A percentile compares a stretch with the other conserved stretches of the same genome.
phyloP scores from a whole-genome alignment of 345 rosid species.

The Brassica cretica region DNA sequence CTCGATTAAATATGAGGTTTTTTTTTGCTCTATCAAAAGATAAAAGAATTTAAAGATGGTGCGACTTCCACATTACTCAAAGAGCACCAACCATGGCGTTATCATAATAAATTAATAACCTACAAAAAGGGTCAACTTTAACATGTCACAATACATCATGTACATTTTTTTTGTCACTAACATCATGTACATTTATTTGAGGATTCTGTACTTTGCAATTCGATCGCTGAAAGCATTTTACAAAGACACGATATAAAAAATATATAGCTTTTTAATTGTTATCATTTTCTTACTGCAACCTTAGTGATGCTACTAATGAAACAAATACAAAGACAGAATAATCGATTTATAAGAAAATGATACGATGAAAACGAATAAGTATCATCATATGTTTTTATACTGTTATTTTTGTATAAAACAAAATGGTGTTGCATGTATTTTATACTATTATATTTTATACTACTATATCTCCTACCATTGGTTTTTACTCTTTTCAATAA shows the following conservation, averaged over 20 bases:
- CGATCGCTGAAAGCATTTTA: background rate
- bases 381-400: background rate
- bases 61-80: slow-evolving; percentile 33
- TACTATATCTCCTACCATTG: background rate
- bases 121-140: slow-evolving; percentile 14
- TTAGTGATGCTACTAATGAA: background rate
- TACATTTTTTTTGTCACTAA: background rate
- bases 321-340: background rate
- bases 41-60: slow-evolving; percentile 20
- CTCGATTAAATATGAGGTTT: background rate
- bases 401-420: background rate
- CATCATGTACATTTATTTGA: background rate
- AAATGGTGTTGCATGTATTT: background rate
- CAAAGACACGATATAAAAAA: background rate
- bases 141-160: slow-evolving; percentile 12
- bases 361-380: background rate
- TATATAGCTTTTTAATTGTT: background rate
- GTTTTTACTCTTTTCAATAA: background rate
- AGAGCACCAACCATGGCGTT: slow-evolving; percentile 30
- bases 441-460: background rate
- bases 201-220: background rate
- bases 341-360: background rate
- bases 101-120: slow-evolving; percentile 2
- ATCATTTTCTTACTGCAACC: background rate
- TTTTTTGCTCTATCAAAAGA: background rate